A percentile compares a stretch with the other conserved stretches of the same genome.
Conservation (phyloP, 129 eudicot species). For the Flaveria linearis region DNA sequence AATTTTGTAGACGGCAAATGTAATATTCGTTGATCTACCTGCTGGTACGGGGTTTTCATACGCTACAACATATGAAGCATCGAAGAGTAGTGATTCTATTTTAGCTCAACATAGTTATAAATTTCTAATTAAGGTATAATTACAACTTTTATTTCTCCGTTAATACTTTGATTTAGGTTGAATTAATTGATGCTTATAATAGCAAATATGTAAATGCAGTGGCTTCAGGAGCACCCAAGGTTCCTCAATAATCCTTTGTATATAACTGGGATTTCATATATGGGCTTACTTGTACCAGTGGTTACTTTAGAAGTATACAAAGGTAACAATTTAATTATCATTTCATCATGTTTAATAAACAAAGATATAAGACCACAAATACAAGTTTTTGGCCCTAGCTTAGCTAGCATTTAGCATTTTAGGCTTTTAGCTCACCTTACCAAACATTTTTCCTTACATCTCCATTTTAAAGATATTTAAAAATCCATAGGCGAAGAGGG, state of each 20-base stretch:
- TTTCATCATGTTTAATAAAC: neutral
- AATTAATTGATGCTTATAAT: neutral
- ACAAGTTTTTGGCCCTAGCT: no score
- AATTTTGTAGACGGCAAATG: slow-evolving; percentile 35
- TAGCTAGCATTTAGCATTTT: no score
- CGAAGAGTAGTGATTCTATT: slow-evolving; percentile 30
- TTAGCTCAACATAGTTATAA: slow-evolving; percentile 31
- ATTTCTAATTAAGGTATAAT: slow-evolving; percentile 40
- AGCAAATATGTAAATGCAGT: neutral
- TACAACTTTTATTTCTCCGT: neutral
- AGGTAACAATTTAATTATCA: slow-evolving; percentile 14
- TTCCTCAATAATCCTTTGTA: slow-evolving; percentile 33
- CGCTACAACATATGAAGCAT: slow-evolving; percentile 23
- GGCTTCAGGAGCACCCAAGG: slow-evolving; percentile 30
- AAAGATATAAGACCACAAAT: no score
- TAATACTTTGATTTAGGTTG: neutral
- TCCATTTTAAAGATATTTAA: no score
- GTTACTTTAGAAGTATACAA: slow-evolving; percentile 30
- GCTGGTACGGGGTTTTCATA: slow-evolving; percentile 42
- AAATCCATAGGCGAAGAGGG: no score
- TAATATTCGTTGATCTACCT: slow-evolving; percentile 38
- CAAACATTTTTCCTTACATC: no score
- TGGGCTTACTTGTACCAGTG: slow-evolving; percentile 27
- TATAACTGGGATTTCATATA: slow-evolving; percentile 28
- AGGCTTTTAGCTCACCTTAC: no score